Base-by-base conservation (phyloP, 2,329 filamentous ascomycete species). In the Metarhizium guizhouense region DNA sequence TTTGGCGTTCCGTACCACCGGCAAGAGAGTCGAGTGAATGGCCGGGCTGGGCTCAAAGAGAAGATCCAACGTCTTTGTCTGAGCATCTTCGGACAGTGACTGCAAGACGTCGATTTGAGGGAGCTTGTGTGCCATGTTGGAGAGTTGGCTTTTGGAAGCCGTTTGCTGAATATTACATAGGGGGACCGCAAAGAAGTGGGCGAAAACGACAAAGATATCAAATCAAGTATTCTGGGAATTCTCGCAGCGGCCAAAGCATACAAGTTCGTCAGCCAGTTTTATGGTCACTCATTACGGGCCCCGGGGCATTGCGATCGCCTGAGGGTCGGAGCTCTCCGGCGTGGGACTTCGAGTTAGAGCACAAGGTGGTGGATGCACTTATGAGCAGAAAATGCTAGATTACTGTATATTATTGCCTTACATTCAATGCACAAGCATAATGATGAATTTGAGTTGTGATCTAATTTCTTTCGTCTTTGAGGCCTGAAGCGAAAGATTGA, bases 31-130 rank as follows among this genome's bases (percentile, higher is more conserved):
- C 13, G 79, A 76, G 69, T 93, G 90, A 1, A 96, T 82, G 52
- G 85, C 81, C 0, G 80, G 75, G 54, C 86, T 91, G 16, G 89
- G 88, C 68, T 96, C 92, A 71, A 96, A 96, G 57, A 96, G 84
- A 3, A 85, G 78, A 71, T 95, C 88, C 51, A 96, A 81, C 52
- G 85, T 74, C 4, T 71, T 65, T 42, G 76, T 77, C 55, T 87
- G 79, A 20, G 79, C 73, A 32, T 75, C 64, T 34, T 82, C 76
- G 18, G 83, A 67, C 51, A 86, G 78, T 50, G 73, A 71, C 30
- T 78, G 73, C 43, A 95, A 74, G 14, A 73, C 71, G 49, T 74
- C 67, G 63, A 86, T 75, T 32, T 77, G 67, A 13, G 88, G 88
- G 6, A 94, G 64, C 32, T 56, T 56, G 38, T 58, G 54, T 14